Conservation (phyloP, 2,329 filamentous ascomycete genomes). For the Cladosporium velox region DNA sequence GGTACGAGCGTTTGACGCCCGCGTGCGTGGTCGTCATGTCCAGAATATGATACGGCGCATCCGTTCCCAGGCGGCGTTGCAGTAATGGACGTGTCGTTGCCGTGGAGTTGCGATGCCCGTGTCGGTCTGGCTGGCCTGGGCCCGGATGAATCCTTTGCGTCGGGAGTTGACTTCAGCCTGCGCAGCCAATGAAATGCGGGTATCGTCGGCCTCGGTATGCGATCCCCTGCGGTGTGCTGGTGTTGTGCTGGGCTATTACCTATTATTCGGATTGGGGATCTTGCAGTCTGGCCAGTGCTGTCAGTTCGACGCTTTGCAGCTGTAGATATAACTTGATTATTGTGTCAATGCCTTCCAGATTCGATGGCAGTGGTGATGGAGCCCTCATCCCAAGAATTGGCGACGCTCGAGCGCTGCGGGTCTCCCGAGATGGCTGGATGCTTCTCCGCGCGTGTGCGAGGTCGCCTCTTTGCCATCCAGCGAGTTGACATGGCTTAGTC, state of each 20-base stretch:
- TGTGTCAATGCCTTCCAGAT: neutral
- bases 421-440: constrained; percentile 4
- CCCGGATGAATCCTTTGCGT: constrained; percentile 19
- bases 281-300: neutral
- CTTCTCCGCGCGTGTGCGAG: constrained; percentile 11
- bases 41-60: neutral
- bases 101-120: neutral
- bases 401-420: neutral
- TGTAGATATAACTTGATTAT: neutral
- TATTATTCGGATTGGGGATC: neutral
- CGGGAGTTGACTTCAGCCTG: constrained; percentile 19
- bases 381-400: neutral
- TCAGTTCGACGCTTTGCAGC: neutral
- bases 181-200: constrained; percentile 5
- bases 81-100: constrained; percentile 4
- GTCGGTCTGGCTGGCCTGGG: constrained; percentile 5
- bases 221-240: neutral
- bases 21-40: constrained; percentile 33
- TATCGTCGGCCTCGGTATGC: neutral
- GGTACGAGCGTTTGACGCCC: constrained; percentile 34
- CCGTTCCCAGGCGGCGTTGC: neutral
- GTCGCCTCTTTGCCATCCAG: constrained; percentile 15
- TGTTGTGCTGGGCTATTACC: neutral
- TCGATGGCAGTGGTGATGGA: neutral
- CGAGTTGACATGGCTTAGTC: constrained; percentile 15